Percentiles rank a stretch among this genome's conserved stretches.
Conservation (phyloP, 306 rosid genomes). For the Corylus heterophylla region DNA sequence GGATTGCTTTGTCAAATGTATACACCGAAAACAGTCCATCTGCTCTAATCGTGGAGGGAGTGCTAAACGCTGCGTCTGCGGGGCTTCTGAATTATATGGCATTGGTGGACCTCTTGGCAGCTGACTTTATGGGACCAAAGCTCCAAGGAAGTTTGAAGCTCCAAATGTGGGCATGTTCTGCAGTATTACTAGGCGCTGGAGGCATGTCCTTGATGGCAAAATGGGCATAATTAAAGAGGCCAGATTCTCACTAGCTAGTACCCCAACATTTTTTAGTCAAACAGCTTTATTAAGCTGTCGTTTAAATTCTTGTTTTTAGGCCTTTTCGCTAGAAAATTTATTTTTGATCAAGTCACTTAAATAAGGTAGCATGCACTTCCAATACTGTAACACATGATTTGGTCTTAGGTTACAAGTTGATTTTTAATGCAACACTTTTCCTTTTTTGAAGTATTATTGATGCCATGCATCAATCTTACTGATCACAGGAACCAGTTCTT, state of each 20-base stretch:
- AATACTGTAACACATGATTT: no score
- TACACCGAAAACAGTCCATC: conserved; percentile 53
- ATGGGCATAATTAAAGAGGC: conserved; percentile 49
- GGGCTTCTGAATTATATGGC: conserved; percentile 72
- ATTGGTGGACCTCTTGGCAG: conserved; percentile 56
- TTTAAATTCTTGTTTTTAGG: neutral
- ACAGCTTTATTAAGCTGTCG: no score
- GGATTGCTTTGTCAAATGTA: conserved; percentile 52
- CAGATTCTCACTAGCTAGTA: neutral
- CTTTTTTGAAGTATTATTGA: no score
- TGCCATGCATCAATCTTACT: no score
- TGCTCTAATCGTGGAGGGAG: conserved; percentile 60
- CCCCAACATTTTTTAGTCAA: no score
- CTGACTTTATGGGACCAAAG: conserved; percentile 61
- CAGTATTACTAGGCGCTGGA: conserved; percentile 66
- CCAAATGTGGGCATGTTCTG: conserved; percentile 38
- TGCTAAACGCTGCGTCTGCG: conserved; percentile 62
- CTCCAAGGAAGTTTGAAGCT: conserved; percentile 50
- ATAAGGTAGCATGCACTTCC: no score
- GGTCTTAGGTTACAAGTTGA: no score
- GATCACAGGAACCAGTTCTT: no score
- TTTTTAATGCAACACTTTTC: no score
- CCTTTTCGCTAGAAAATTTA: no score
- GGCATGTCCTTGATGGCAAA: conserved; percentile 70
- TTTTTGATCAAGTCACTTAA: no score